Evolutionary conservation across 2,329 filamentous ascomycete genomes (phyloP).

Genomic region (Aureobasidium subglaciale): DNA sequence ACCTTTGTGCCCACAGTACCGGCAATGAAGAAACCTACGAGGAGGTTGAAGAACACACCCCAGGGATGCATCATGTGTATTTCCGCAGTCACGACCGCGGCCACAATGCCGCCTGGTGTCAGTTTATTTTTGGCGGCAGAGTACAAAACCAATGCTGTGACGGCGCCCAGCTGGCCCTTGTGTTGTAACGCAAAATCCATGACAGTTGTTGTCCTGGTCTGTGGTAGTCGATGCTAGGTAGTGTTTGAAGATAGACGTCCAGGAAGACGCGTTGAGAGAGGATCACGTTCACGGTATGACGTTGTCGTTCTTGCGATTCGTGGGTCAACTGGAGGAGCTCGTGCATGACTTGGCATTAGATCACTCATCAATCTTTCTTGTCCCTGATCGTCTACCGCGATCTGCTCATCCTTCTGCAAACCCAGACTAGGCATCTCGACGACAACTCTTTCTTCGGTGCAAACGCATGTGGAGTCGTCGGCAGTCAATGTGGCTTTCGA

Average conservation of each 20-base stretch:
- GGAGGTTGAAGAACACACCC: constrained; percentile 79
- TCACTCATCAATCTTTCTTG: not conserved
- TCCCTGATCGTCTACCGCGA: constrained; percentile 7
- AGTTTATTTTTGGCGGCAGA: constrained; percentile 49
- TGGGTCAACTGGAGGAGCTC: not conserved
- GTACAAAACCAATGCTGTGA: constrained; percentile 38
- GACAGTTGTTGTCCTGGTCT: not conserved
- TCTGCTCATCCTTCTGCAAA: not conserved
- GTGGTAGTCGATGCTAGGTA: not conserved
- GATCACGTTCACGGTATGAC: constrained; percentile 3
- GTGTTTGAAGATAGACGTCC: not conserved
- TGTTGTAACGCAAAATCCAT: constrained; percentile 1
- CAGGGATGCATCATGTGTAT: constrained; percentile 89
- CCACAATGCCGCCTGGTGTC: constrained; percentile 66
- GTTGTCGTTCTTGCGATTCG: not conserved
- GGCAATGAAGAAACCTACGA: constrained; percentile 78
- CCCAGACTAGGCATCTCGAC: not conserved
- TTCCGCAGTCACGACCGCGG: constrained; percentile 64
- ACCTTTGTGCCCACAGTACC: constrained; percentile 82
- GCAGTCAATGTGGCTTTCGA: no score
- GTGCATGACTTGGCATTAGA: not conserved
- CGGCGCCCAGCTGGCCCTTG: constrained; percentile 16
- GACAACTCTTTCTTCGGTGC: not conserved
- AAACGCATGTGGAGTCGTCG: not conserved
- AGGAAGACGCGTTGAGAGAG: not conserved